Evolutionary conservation across 768 basidiomycete species (phyloP).

Genomic region (Agaricus blazei): DNA sequence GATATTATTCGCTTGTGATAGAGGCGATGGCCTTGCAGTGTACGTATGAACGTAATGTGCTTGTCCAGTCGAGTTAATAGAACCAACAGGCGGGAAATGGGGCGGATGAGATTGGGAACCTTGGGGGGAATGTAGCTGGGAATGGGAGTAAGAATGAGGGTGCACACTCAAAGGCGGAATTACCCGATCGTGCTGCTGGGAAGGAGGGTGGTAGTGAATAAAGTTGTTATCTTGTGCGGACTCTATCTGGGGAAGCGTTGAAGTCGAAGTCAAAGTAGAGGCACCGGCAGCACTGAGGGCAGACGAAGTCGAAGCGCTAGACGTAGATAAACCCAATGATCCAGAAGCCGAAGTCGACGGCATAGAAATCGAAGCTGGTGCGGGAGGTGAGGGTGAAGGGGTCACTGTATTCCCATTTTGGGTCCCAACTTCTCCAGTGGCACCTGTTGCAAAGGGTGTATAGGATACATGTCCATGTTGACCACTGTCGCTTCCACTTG

Average conservation of each 20-base stretch:
- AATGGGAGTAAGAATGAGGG: slow-evolving; percentile 1
- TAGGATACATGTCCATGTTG: slow-evolving; percentile 7
- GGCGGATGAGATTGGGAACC: slow-evolving; percentile 2
- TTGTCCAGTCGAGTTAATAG: neutral
- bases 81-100: neutral
- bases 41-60: slow-evolving; percentile 4
- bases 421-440: neutral
- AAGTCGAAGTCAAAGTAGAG: neutral
- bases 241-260: slow-evolving; percentile 3
- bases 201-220: slow-evolving; percentile 8
- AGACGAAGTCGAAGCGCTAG: slow-evolving; percentile 1
- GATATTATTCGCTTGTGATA: slow-evolving; percentile 8
- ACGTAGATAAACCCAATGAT: slow-evolving; percentile 6
- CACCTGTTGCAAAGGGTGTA: slow-evolving; percentile 4
- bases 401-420: slow-evolving; percentile 22
- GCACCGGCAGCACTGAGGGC: neutral
- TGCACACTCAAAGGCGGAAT: slow-evolving; percentile 4
- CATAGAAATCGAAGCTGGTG: slow-evolving; percentile 19
- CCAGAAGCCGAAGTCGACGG: slow-evolving; percentile 10
- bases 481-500: slow-evolving; percentile 1
- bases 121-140: slow-evolving; percentile 1
- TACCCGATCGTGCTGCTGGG: neutral
- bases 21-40: slow-evolving; percentile 6
- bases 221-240: neutral
- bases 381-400: slow-evolving; percentile 68